phyloP scores from a whole-genome alignment of 495 filamentous ascomycete species.

The Penicillium subrubescens region DNA sequence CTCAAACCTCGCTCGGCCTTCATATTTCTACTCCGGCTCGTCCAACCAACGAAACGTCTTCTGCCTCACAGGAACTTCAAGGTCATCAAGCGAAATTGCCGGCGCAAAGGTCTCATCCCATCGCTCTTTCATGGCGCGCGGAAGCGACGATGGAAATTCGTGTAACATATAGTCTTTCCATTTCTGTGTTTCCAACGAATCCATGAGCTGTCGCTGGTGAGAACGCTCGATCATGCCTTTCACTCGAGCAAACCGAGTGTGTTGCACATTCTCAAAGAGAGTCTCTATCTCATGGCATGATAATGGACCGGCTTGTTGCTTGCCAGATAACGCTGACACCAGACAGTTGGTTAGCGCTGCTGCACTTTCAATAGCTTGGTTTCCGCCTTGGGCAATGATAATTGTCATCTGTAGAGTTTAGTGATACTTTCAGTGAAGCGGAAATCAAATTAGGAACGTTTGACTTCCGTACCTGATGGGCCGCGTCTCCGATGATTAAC shows the following conservation, averaged over 20 bases:
- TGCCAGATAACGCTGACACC: neutral
- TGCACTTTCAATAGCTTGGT: slow-evolving; percentile 39
- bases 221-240: neutral
- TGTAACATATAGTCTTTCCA: slow-evolving; percentile 12
- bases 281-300: slow-evolving; percentile 2
- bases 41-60: neutral
- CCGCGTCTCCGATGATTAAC: slow-evolving; percentile 17
- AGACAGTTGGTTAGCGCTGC: slow-evolving; percentile 20
- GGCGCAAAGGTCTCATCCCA: neutral
- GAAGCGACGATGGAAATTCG: neutral
- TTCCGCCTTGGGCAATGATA: slow-evolving; percentile 35
- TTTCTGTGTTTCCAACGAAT: slow-evolving; percentile 15
- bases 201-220: slow-evolving; percentile 8
- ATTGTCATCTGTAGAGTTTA: slow-evolving; percentile 21
- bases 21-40: neutral
- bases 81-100: neutral
- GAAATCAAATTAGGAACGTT: neutral
- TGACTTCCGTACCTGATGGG: slow-evolving; percentile 14
- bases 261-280: slow-evolving; percentile 13
- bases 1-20: neutral
- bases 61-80: neutral
- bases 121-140: too few relatives aligned
- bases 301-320: neutral
- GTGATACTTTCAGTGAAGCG: neutral
- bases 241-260: neutral